These are phyloP conservation scores for Pseudogymnoascus destructans DNA, from an alignment of 2,329 filamentous ascomycete species.

Conservation along the genomic window DNA sequence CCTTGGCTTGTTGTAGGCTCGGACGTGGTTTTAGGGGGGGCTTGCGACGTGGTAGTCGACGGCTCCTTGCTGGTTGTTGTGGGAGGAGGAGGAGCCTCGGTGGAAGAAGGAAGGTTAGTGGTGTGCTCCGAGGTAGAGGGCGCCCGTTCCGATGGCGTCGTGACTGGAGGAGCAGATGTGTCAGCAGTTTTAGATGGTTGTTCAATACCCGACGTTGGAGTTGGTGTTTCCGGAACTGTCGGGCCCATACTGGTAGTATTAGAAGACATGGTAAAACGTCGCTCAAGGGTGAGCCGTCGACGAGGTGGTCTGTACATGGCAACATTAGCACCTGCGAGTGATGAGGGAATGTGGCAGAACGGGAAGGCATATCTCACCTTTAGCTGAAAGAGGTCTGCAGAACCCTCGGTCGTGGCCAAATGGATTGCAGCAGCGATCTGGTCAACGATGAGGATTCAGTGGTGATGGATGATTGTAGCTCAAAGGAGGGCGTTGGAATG, in stretches of 20 bases:
- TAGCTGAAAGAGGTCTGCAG: neutral
- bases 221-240: neutral
- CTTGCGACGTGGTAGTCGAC: neutral
- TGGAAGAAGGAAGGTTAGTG: neutral
- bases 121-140: neutral
- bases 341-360: neutral
- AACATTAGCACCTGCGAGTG: neutral
- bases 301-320: neutral
- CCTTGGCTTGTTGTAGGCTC: neutral
- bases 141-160: neutral
- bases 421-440: neutral
- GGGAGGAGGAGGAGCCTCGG: neutral
- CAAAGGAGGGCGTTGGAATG: neutral
- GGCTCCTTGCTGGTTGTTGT: neutral
- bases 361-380: neutral
- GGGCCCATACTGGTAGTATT: neutral
- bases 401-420: neutral
- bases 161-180: neutral
- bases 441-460: neutral
- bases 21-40: neutral
- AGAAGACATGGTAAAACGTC: neutral
- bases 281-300: conserved; percentile 3
- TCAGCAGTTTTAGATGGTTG: neutral
- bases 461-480: neutral
- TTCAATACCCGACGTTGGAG: neutral